A percentile compares a stretch with the other conserved stretches of the same genome.
phyloP scores from a whole-genome alignment of 768 basidiomycete species.

The Tylopilus rubrobrunneus region DNA sequence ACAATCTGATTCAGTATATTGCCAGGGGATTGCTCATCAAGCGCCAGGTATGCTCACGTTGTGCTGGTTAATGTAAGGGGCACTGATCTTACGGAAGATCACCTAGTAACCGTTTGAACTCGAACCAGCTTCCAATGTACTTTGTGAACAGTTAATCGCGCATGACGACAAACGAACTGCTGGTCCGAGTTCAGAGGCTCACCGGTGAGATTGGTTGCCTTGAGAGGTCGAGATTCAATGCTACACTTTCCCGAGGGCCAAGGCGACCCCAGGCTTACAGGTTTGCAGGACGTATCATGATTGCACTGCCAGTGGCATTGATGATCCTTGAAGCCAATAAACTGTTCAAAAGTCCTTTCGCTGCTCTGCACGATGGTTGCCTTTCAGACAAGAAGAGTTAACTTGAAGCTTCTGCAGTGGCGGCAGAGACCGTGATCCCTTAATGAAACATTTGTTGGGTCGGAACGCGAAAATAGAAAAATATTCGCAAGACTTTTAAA shows the following conservation, averaged over 20 bases:
- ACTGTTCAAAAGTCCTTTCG: no score
- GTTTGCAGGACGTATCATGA: no score
- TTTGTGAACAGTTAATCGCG: neutral
- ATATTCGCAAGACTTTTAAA: no score
- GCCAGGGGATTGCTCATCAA: neutral
- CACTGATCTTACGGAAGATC: neutral
- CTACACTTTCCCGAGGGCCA: neutral
- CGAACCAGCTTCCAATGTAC: neutral
- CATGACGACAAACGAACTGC: neutral
- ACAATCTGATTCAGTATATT: neutral
- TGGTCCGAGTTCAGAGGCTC: neutral
- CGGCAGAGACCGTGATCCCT: no score
- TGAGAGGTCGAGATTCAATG: neutral
- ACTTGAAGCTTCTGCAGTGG: no score
- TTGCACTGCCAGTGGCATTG: no score
- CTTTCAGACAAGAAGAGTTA: no score
- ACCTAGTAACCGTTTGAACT: neutral
- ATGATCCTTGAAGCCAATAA: no score
- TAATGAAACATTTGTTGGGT: no score
- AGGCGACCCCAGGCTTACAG: no score
- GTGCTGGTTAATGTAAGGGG: neutral
- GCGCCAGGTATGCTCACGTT: neutral
- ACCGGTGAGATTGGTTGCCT: neutral
- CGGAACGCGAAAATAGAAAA: no score
- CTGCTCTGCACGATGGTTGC: no score